Evolutionary conservation across 2,329 filamentous ascomycete genomes (phyloP), one percentile per base, ranked within the genome.

Genomic region (Periconia sp.): DNA sequence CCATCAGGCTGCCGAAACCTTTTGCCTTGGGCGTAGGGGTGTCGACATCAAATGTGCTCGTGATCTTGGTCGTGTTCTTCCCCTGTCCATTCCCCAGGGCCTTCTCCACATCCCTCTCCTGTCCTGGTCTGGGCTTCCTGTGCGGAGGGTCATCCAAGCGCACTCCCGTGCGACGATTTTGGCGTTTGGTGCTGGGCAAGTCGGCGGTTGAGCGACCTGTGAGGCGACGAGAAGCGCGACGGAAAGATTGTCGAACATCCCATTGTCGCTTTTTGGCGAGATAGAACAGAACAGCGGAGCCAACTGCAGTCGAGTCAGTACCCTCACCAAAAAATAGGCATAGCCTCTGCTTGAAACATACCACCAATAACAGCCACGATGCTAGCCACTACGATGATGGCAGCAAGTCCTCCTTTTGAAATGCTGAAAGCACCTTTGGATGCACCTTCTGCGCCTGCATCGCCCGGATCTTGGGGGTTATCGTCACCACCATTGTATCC

Each of bases 191-290:
- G 41, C 65, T 58, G 55, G 56, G 58, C 43, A 53, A 53, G 45
- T 65, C 64, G 48, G 66, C 55, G 23, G 58, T 58, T 18, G 64
- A 65, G 45, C 76, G 74, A 18, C 75, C 76, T 1, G 77, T 79
- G 43, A 80, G 55, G 23, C 77, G 75, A 42, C 76, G 73, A 15
- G 77, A 79, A 1, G 89, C 92, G 59, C 83, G 84, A 51, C 87
- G 83, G 53, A 95, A 79, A 30, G 81, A 88, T 68, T 90, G 85
- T 54, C 86, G 84, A 61, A 94, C 79, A 60, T 86, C 89, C 91
- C 91, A 94, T 73, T 92, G 89, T 45, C 87, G 85, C 77, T 91
- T 92, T 80, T 94, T 94, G 51, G 91, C 89, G 37, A 93, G 71
- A 72, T 87, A 91, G 77, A 89, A 95, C 27, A 94, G 83, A 2